Conservation (phyloP, 1,284 basidiomycete species). For the Boletus semigastroideus region DNA sequence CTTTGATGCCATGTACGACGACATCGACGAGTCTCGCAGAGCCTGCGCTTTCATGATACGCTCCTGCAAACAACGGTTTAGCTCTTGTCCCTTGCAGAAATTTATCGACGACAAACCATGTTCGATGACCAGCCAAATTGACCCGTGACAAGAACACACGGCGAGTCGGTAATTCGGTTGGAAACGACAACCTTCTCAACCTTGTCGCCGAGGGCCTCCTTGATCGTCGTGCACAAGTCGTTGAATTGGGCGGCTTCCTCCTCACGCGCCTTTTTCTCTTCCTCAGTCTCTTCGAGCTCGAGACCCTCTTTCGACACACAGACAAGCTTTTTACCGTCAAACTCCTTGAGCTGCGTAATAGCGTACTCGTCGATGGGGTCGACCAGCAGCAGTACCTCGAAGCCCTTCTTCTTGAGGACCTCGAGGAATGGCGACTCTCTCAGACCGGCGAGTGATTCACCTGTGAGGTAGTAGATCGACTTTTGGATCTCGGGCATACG, state of each 20-base stretch:
- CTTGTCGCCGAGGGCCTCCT: constrained; percentile 98
- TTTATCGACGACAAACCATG: constrained; percentile 64
- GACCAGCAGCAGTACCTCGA: constrained; percentile 96
- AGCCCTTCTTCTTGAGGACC: constrained; percentile 99
- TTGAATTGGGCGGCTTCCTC: constrained; percentile 83
- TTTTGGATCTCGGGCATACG: constrained; percentile 99
- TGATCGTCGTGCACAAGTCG: constrained; percentile 92
- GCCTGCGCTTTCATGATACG: constrained; percentile 99
- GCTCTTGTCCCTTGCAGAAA: neutral
- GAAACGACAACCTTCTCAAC: constrained; percentile 99
- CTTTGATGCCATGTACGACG: constrained; percentile 98
- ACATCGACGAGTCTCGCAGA: constrained; percentile 98
- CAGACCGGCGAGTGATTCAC: constrained; percentile 91
- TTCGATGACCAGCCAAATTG: constrained; percentile 99
- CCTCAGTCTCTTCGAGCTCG: constrained; percentile 98
- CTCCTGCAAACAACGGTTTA: constrained; percentile 50
- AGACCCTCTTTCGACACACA: constrained; percentile 99
- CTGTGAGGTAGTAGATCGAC: constrained; percentile 99
- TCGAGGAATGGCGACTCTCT: constrained; percentile 99
- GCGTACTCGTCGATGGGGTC: constrained; percentile 99
- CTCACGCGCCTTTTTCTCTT: constrained; percentile 94
- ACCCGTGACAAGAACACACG: constrained; percentile 96
- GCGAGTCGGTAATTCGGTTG: constrained; percentile 96
- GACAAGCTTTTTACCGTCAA: constrained; percentile 96
- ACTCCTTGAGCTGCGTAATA: constrained; percentile 98